Evolutionary conservation across 495 filamentous ascomycete genomes (phyloP), one percentile per base, ranked within the genome.

Genomic region (Trichoderma orchidacearum): DNA sequence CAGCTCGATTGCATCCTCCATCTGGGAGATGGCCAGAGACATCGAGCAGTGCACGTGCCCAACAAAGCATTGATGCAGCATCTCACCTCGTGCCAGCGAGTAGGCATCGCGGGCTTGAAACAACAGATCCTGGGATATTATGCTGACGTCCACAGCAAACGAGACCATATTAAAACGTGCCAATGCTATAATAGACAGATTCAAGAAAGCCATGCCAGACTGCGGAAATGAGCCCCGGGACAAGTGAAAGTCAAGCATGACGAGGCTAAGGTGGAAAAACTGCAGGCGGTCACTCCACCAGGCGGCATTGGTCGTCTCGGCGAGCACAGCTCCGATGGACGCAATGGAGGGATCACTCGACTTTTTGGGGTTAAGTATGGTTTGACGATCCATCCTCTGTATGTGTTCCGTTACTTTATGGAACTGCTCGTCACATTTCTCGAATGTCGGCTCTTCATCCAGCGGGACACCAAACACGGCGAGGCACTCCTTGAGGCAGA

Each of bases 261-360:
- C 75, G 11, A 92, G 76, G 4, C 83, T 72, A 57, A 87, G 80
- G 54, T 86, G 81, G 64, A 90, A 94, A 67, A 90, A 95, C 25
- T 81, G 77, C 23, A 88, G 62, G 17, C 74, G 70, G 64, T 93
- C 82, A 61, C 80, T 83, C 89, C 89, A 96, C 69, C 86, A 95
- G 0, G 85, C 85, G n/a, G 88, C 82, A 53, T 82, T 81, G 57
- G 86, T 78, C 9, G 87, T 82, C 66, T 95, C 90, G 0, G 82
- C 75, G 57, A 95, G 75, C 27, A 94, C 81, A 0, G 85, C 79
- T 15, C 86, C 89, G 11, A 89, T 76, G 0, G 83, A 85, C 21
- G 83, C 69, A 36, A 89, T 63, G 27, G 68, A 74, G 4, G 75
- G 68, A 58, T 87, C 81, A 25, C 73, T 69, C 41, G 69, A 68